Base-by-base conservation (phyloP, 805 yeast species). In the Yamadazyma endophytica region DNA sequence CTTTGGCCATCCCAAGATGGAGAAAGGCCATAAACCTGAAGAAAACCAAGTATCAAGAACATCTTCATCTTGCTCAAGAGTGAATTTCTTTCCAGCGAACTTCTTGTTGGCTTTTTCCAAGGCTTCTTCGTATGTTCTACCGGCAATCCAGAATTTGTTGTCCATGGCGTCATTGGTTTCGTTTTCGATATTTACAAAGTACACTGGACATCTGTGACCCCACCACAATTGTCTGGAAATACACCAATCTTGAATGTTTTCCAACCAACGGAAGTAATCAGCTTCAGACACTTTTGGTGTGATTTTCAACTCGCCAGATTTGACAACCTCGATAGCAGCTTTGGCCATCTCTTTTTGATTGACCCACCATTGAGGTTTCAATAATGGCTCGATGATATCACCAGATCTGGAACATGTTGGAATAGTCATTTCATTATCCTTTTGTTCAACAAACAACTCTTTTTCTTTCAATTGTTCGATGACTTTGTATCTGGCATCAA, bases 351-450 rank as follows among this genome's bases (percentile, higher is more conserved):
- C 84, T 50, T 72, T 73, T 66, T 89, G 96, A 39, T 85, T 68
- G 44, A 92, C 97, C 97, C 97, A 92, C 98, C 98, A 92, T 70
- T 92, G 98, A 40, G 98, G 98, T 68, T 92, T 92, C 66, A 92
- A 73, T 53, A 86, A 70, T 32, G 98, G 98, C 70, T 92, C 98
- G 52, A 92, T 89, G 43, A 92, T 70, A 64, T 92, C 98, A 46
- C 97, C 97, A 17, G 97, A 87, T 76, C 97, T 83, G 24, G 92
- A 85, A 67, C 98, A 92, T 32, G 75, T 64, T 46, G 98, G 98
- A 41, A 92, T 78, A 15, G 88, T 74, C 98, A 92, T 92, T 62
- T 92, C 95, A 56, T 92, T 90, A 58, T 88, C 96, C 58, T 80
- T 72, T 64, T 88, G 96, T 38, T 78, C 96, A 40, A 86, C 73